Evolutionary conservation across 2,329 filamentous ascomycete genomes (phyloP), one percentile per base, ranked within the genome.

Genomic region (Akanthomyces dipterigenus): DNA sequence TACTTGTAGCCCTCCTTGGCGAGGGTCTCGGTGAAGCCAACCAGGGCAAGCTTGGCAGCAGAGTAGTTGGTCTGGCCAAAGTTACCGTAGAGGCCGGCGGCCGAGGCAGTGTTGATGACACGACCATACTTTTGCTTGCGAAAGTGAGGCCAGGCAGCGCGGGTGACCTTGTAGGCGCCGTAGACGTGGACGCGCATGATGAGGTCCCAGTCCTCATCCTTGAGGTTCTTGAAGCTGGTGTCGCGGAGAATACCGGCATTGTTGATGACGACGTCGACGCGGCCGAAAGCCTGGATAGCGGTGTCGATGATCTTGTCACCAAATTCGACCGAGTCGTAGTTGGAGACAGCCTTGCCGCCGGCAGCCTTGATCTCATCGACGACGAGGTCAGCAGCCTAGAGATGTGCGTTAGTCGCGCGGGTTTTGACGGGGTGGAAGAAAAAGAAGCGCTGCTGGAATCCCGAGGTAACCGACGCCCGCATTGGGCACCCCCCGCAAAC

Each of bases 141-240:
- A 84, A 99, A 98, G 77, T 98, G 83, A 63, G 93, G 92, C 93
- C 95, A 99, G 57, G 95, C 95, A 65, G 95, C 95, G 75, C 87
- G 88, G 64, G 95, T 84, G 75, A 91, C 96, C 85, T 96, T 98
- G 84, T 96, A 99, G 71, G 92, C 88, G 69, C 95, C 95, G 72
- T 87, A 89, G 70, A 97, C 87, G 77, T 99, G 93, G 62, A 98
- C 93, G 74, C 87, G 88, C 77, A 93, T 90, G 73, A 97, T 90
- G 68, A 97, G 79, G 73, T 99, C 93, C 95, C 95, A 99, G 76
- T 99, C 95, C 72, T 89, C 78, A 75, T 99, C 95, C 76, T 89
- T 95, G 85, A 98, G 96, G 79, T 98, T 98, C 85, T 96, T 96
- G 82, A 99, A 98, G 83, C 90, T 93, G 72, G 98, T 76, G 78